Evolutionary conservation across 108 stramenopile species (phyloP), one percentile per base, ranked within the genome.

Genomic region (Aureococcus anophagefferens): DNA sequence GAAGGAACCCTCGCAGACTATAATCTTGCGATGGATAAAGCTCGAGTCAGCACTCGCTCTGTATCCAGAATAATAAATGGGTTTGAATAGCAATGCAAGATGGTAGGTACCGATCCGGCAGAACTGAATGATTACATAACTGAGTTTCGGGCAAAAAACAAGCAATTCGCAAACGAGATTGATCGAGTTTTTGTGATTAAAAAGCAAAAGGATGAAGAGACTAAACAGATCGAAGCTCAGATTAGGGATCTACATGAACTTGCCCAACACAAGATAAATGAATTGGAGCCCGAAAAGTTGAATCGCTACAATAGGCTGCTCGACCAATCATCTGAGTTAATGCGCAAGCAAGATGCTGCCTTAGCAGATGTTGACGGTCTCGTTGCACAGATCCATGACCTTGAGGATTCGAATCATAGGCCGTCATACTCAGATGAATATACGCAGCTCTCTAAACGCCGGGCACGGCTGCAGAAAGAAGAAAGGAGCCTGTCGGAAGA

Each of bases 11-110:
- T 88, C 25, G 88, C 86, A 0, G 88, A 88, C 66, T 84, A 88
- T 63, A 88, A 88, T 67, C 76, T 88, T 30, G 88, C 88, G 15
- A 77, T 86, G 68, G 88, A 88, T 69, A 88, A 87, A 77, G 75
- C 72, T 0, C 76, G 88, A 16, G 73, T 79, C 28, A 63, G 76
- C 35, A 83, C 40, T 5, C 40, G 13, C 40, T 44, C 5, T 5
- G 9, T 5, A 11, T 44, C 40, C 9, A 44, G 9, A 5, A 44
- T 11, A 44, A 11, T 11, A 44, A 44, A 44, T 44, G 13, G 5
- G 13, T 11, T 11, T 13, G 40, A 5, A 44, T 5, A 44, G 13
- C 40, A 5, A 11, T 44, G 9, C 40, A 11, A 44, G n/a, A 11
- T 44, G 40, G 13, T 44, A 44, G 40, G 40, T 13, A 44, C 84